A percentile compares a stretch with the other conserved stretches of the same genome.
Conservation (phyloP, 352 stramenopile species). For the Pythium myriotylum region DNA sequence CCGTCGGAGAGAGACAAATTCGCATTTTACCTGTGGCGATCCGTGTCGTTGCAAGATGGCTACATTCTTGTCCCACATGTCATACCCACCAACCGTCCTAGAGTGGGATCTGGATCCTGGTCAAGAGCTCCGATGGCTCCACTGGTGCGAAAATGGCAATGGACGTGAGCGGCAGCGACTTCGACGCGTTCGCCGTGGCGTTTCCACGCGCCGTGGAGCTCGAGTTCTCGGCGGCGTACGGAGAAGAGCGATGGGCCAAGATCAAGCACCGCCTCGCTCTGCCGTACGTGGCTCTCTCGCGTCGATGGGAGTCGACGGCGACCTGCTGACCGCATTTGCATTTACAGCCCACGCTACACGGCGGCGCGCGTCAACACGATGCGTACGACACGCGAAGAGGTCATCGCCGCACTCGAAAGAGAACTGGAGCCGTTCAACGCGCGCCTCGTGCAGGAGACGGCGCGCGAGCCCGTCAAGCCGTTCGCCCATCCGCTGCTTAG, state of each 20-base stretch:
- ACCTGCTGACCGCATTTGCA: constrained; percentile 1
- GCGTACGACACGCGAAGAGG: constrained; percentile 54
- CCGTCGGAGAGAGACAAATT: no score
- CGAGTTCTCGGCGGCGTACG: constrained; percentile 63
- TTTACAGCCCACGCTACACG: constrained; percentile 60
- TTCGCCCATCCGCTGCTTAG: constrained; percentile 43
- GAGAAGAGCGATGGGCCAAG: constrained; percentile 56
- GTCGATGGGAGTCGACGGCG: background rate
- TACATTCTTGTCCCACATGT: no score
- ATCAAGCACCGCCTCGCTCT: constrained; percentile 77
- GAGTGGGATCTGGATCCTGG: no score
- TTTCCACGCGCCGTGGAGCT: constrained; percentile 72
- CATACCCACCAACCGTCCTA: no score
- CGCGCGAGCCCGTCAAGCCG: constrained; percentile 15
- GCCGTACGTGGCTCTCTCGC: constrained; percentile 39
- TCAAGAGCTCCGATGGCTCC: no score
- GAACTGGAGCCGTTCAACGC: constrained; percentile 63
- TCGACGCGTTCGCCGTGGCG: constrained; percentile 68
- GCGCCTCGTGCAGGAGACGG: constrained; percentile 47
- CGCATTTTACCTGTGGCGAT: no score
- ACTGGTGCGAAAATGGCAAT: constrained; percentile 1
- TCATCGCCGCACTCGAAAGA: constrained; percentile 42
- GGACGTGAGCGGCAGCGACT: constrained; percentile 25
- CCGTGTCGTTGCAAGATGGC: no score
- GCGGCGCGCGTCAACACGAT: constrained; percentile 82